A percentile compares a stretch with the other conserved stretches of the same genome.
phyloP scores from a whole-genome alignment of 345 rosid genomes.

The Excoecaria cochinchinensis region DNA sequence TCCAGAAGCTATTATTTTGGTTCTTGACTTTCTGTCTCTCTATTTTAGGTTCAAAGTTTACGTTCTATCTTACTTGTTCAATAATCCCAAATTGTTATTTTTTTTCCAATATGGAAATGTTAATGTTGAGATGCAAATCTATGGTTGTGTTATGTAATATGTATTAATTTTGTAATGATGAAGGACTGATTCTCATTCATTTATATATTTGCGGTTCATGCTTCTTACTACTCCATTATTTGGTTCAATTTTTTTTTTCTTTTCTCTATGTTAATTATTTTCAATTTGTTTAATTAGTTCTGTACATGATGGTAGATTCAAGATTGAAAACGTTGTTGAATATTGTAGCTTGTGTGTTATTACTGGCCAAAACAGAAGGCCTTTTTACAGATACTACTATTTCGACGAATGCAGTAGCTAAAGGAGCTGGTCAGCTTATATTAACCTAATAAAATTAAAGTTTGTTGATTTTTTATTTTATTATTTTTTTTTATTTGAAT shows the following conservation, averaged over 20 bases:
- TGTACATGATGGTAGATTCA: conserved; percentile 56
- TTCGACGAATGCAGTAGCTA: conserved; percentile 59
- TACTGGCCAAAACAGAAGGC: conserved; percentile 45
- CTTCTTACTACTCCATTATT: too few relatives aligned
- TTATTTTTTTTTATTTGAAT: background rate
- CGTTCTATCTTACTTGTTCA: background rate
- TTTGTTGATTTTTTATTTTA: background rate
- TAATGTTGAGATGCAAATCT: conserved; percentile 1
- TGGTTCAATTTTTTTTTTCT: background rate
- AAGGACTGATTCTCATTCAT: background rate
- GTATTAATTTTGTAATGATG: conserved; percentile 9
- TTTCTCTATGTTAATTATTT: background rate
- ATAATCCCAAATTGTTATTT: background rate
- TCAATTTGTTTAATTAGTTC: background rate
- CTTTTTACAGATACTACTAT: conserved; percentile 50
- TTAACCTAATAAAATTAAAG: background rate
- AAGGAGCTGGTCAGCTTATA: conserved; percentile 70
- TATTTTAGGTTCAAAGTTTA: background rate
- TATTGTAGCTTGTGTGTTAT: conserved; percentile 36
- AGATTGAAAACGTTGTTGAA: conserved; percentile 47
- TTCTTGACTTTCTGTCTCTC: background rate
- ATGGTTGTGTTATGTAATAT: background rate
- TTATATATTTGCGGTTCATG: too few relatives aligned
- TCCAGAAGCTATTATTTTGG: background rate
- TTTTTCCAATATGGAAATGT: background rate